Percentiles rank a stretch among this genome's conserved stretches.
These are phyloP conservation scores for Vigna unguiculata DNA, from an alignment of 306 rosid species.

Conservation along the genomic window DNA sequence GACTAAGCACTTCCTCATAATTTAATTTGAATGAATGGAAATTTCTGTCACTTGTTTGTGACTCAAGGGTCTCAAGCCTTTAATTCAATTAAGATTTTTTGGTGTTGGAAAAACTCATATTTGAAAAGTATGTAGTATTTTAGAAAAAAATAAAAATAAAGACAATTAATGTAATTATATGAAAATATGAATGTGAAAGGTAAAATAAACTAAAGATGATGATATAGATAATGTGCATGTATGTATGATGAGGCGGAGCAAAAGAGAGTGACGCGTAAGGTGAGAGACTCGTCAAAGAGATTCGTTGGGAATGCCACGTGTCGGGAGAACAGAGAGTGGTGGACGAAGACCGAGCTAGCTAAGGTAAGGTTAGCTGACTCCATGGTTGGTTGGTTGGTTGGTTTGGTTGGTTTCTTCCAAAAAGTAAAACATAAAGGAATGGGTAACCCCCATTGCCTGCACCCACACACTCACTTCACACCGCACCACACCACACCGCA, in stretches of 20 bases:
- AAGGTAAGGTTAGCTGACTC: conserved; percentile 37
- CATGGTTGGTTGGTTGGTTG: too few relatives aligned
- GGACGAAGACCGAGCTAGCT: conserved; percentile 47
- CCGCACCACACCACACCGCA: conserved; percentile 12
- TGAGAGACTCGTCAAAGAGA: conserved; percentile 47
- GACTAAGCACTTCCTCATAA: not conserved
- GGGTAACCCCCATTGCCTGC: conserved; percentile 23
- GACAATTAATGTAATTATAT: too few relatives aligned
- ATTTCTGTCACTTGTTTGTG: too few relatives aligned
- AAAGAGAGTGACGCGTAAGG: conserved; percentile 38
- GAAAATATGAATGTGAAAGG: too few relatives aligned
- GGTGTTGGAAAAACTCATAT: too few relatives aligned
- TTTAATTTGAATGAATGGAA: not conserved
- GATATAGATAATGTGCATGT: not conserved
- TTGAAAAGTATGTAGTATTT: too few relatives aligned
- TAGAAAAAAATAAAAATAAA: too few relatives aligned
- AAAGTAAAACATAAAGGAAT: conserved; percentile 26
- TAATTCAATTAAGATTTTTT: too few relatives aligned
- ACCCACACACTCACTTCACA: conserved; percentile 18
- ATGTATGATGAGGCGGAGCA: not conserved
- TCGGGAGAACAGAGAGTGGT: conserved; percentile 23
- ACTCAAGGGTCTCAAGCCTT: too few relatives aligned
- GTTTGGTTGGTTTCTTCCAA: conserved; percentile 28
- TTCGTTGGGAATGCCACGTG: conserved; percentile 59
- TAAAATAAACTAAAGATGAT: too few relatives aligned